A percentile compares a stretch with the other conserved stretches of the same genome.
Evolutionary conservation across 352 stramenopile genomes (phyloP).

Genomic region (Globisporangium recalcitrans): DNA sequence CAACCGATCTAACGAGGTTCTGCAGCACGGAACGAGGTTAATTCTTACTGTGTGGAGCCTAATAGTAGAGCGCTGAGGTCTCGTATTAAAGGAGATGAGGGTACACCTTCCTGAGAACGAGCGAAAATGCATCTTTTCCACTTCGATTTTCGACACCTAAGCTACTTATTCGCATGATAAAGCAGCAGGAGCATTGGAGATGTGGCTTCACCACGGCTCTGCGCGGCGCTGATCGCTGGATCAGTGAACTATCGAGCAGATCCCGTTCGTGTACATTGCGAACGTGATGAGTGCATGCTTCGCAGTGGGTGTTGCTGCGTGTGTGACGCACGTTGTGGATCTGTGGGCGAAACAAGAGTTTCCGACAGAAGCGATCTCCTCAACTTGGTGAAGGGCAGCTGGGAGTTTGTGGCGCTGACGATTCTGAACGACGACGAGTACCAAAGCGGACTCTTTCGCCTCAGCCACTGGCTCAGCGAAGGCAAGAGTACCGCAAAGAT

Average conservation of each 20-base stretch:
- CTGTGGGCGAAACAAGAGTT: constrained; percentile 17
- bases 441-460: constrained; percentile 31
- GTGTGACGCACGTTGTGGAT: constrained; percentile 32
- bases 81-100: not conserved
- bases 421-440: constrained; percentile 55
- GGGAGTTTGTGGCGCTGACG: constrained; percentile 45
- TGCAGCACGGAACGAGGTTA: not conserved
- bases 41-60: not conserved
- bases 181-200: not conserved
- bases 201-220: constrained; percentile 18
- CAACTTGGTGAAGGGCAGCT: constrained; percentile 31
- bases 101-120: constrained; percentile 3
- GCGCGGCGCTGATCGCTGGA: constrained; percentile 20
- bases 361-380: constrained; percentile 24
- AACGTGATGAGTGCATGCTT: constrained; percentile 35
- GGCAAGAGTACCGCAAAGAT: constrained; percentile 21
- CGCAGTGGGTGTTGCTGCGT: constrained; percentile 28
- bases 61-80: not conserved
- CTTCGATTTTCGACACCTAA: not conserved
- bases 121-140: constrained; percentile 10
- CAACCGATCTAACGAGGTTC: not conserved
- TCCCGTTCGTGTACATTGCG: constrained; percentile 28
- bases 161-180: too few species aligned
- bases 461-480: constrained; percentile 39
- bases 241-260: constrained; percentile 1